These are phyloP conservation scores for Xylaria sp. DNA, from an alignment of 2,329 filamentous ascomycete species.

Conservation along the genomic window DNA sequence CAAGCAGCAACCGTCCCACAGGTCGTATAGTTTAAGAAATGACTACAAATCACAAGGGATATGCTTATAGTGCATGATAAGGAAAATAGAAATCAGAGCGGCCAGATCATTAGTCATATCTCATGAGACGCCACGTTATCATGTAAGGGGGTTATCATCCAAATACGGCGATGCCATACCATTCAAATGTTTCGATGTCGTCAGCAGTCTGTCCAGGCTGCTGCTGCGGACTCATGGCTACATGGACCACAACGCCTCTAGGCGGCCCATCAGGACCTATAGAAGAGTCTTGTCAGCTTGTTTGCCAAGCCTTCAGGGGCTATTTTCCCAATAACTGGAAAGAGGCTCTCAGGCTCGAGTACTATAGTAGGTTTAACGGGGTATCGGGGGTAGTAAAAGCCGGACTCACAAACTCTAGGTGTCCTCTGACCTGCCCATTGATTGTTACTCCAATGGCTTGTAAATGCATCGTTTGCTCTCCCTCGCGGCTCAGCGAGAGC, in stretches of 20 bases:
- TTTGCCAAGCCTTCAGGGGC: too few relatives aligned
- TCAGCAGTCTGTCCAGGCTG: not conserved
- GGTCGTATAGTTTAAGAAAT: too few relatives aligned
- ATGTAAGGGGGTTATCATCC: not conserved
- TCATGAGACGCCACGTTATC: not conserved
- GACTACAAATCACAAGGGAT: too few relatives aligned
- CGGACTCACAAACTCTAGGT: constrained; percentile 1
- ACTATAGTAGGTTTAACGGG: not conserved
- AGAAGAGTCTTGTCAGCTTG: too few relatives aligned
- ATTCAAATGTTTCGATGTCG: constrained; percentile 10
- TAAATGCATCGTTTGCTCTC: constrained; percentile 17
- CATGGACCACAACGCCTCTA: constrained; percentile 21
- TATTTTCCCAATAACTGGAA: too few relatives aligned
- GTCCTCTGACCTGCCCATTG: constrained; percentile 2
- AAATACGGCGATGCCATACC: not conserved
- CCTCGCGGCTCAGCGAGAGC: constrained; percentile 15
- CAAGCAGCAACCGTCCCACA: too few relatives aligned
- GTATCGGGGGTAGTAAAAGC: not conserved
- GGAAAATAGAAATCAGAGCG: too few relatives aligned
- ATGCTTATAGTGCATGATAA: too few relatives aligned
- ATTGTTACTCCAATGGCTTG: constrained; percentile 2
- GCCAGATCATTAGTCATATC: too few relatives aligned
- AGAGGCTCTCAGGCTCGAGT: too few relatives aligned
- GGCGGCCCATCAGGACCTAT: constrained; percentile 2
- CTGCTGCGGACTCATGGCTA: constrained; percentile 13